phyloP scores from a whole-genome alignment of 2,329 filamentous ascomycete genomes.

The Colletotrichum lupini region DNA sequence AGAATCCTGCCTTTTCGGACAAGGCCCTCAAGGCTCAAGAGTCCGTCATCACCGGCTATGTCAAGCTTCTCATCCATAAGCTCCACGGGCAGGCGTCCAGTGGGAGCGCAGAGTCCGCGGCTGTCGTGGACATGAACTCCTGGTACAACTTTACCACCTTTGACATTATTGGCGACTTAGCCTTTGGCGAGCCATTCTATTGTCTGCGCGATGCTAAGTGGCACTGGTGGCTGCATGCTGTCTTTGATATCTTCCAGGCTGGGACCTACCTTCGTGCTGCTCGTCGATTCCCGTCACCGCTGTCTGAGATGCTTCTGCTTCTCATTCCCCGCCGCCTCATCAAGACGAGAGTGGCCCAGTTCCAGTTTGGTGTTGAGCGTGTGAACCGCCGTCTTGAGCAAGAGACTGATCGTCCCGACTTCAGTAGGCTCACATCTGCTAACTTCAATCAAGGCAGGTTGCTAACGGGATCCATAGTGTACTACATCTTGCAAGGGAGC shows the following conservation, averaged over 20 bases:
- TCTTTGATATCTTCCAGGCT: conserved; percentile 39
- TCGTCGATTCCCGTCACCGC: conserved; percentile 22
- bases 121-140: conserved; percentile 38
- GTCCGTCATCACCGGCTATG: conserved; percentile 41
- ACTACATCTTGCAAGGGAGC: conserved; percentile 25
- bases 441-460: too few species aligned
- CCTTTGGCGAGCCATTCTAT: conserved; percentile 44
- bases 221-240: conserved; percentile 42
- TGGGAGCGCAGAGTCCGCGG: conserved; percentile 5
- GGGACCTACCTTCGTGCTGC: conserved; percentile 30
- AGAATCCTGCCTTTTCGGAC: conserved; percentile 45
- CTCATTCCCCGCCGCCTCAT: conserved; percentile 28
- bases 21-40: conserved; percentile 45
- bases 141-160: conserved; percentile 46
- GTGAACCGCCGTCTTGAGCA: conserved; percentile 22
- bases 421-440: conserved; percentile 4
- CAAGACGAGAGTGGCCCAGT: conserved; percentile 25
- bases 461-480: conserved; percentile 5
- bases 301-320: conserved; percentile 25
- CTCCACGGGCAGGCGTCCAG: conserved; percentile 32
- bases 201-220: conserved; percentile 39
- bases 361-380: conserved; percentile 28
- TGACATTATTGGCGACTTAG: conserved; percentile 45
- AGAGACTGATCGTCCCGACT: conserved; percentile 21
- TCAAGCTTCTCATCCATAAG: conserved; percentile 40